Conservation (phyloP, 164 flowering plant genomes). For the Kalanchoe fedtschenkoi region DNA sequence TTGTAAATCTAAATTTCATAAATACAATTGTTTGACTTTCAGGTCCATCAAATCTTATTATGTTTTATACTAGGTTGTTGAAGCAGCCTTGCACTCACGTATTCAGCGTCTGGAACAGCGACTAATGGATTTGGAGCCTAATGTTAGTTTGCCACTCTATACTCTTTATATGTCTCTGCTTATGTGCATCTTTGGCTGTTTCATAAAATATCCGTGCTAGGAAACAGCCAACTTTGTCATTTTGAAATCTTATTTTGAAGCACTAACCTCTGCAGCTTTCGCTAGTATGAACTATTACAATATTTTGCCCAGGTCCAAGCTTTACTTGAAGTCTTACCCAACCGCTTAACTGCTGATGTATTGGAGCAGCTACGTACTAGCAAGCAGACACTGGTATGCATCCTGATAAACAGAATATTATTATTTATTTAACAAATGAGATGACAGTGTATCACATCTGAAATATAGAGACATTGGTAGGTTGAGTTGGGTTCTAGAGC, state of each 20-base stretch:
- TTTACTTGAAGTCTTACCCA: slow-evolving; percentile 83
- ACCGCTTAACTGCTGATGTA: slow-evolving; percentile 68
- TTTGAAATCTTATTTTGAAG: neutral
- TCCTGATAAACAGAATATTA: neutral
- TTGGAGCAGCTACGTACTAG: slow-evolving; percentile 91
- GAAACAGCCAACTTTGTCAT: no score
- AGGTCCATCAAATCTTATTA: neutral
- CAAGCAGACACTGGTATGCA: slow-evolving; percentile 79
- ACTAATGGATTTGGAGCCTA: slow-evolving; percentile 87
- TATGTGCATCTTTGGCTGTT: neutral
- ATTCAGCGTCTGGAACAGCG: slow-evolving; percentile 70
- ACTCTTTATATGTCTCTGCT: slow-evolving; percentile 25
- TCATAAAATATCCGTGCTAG: neutral
- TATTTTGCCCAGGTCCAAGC: slow-evolving; percentile 52
- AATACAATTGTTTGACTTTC: neutral
- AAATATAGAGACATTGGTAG: slow-evolving; percentile 22
- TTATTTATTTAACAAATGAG: neutral
- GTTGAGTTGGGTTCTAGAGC: slow-evolving; percentile 94
- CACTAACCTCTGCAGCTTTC: neutral
- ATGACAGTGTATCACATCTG: neutral
- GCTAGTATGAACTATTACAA: neutral
- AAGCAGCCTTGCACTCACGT: slow-evolving; percentile 87
- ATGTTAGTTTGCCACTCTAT: slow-evolving; percentile 73
- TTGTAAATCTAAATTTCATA: neutral
- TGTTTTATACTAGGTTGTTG: slow-evolving; percentile 56